Evolutionary conservation across 2,329 filamentous ascomycete genomes (phyloP).

Genomic region (Alternaria brassicicola): DNA sequence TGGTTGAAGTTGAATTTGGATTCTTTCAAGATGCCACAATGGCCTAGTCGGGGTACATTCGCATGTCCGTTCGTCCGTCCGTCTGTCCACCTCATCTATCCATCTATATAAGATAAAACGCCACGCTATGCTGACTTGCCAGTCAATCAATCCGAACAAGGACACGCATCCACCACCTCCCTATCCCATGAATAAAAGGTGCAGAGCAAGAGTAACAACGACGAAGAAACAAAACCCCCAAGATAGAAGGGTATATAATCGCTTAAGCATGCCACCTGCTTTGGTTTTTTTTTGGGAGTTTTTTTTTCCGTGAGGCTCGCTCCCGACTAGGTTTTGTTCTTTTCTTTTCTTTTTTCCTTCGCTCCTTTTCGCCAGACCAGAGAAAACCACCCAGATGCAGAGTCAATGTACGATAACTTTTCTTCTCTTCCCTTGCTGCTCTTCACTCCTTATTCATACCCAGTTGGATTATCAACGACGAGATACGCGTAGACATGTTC

Average conservation of each 20-base stretch:
- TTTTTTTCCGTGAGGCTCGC: no score
- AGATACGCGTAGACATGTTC: not conserved
- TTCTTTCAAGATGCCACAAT: no score
- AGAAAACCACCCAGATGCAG: no score
- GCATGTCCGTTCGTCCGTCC: no score
- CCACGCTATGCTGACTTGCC: conserved; percentile 3
- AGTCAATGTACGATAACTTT: not conserved
- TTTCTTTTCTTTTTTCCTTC: no score
- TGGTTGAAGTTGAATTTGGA: no score
- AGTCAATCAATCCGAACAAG: not conserved
- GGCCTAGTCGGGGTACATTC: no score
- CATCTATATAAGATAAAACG: not conserved
- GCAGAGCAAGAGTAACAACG: not conserved
- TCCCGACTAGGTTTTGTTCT: no score
- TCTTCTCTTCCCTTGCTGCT: not conserved
- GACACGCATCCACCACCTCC: not conserved
- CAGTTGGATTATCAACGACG: not conserved
- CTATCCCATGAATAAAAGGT: not conserved
- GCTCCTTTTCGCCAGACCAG: not conserved
- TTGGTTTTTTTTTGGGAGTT: no score
- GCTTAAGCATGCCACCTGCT: not conserved
- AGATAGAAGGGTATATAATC: conserved; percentile 2
- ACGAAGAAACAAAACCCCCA: not conserved
- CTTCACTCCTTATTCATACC: not conserved
- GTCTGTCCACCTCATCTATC: not conserved